Conservation (phyloP, 306 rosid genomes). For the Crotalaria pallida region DNA sequence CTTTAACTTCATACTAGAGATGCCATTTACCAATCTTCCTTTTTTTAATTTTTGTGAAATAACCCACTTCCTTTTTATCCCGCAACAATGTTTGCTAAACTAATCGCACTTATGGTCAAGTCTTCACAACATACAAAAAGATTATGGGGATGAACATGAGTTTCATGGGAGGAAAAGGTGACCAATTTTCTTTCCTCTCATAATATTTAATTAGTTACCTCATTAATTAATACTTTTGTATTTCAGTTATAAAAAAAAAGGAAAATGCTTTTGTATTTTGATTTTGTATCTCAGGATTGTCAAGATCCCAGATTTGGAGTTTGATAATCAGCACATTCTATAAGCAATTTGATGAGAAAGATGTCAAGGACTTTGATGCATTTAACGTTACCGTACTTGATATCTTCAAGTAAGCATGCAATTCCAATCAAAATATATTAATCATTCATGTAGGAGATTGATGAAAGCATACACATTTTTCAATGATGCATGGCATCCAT, state of each 20-base stretch:
- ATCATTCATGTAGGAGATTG: too few relatives aligned
- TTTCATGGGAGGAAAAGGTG: conserved; percentile 40
- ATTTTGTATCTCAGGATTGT: conserved; percentile 31
- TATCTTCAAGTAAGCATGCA: conserved; percentile 45
- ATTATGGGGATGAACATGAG: conserved; percentile 42
- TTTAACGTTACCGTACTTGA: conserved; percentile 50
- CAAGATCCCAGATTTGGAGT: conserved; percentile 24
- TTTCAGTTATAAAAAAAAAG: too few relatives aligned
- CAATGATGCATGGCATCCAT: background rate
- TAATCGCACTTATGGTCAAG: conserved; percentile 1
- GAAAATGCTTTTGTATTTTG: background rate
- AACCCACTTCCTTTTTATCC: background rate
- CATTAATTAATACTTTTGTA: background rate
- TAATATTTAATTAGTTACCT: too few relatives aligned
- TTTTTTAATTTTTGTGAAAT: too few relatives aligned
- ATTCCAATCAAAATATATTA: background rate
- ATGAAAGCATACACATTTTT: background rate
- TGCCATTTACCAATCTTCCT: too few relatives aligned
- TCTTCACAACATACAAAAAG: background rate
- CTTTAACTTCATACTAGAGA: conserved; percentile 29
- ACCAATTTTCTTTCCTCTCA: background rate
- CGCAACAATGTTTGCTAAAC: background rate
- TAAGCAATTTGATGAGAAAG: conserved; percentile 19
- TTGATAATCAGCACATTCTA: conserved; percentile 14
- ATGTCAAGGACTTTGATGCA: conserved; percentile 7